Evolutionary conservation across 148 eudicot genomes (phyloP).

Genomic region (Beta vulgaris): DNA sequence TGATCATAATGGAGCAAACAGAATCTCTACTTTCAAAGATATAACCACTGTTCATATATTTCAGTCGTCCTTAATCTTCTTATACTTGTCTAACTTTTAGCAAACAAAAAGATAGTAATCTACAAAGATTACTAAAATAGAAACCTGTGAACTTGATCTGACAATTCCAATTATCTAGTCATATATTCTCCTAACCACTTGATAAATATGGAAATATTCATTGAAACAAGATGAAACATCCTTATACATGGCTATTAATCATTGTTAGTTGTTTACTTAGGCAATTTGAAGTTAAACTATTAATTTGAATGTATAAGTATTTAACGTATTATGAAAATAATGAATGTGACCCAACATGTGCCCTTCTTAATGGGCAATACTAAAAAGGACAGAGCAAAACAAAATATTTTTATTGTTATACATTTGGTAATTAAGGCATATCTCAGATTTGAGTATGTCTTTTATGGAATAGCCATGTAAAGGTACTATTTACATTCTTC

Average conservation of each 20-base stretch:
- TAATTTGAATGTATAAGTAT: not conserved
- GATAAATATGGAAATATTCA: not conserved
- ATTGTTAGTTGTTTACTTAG: too few relatives aligned
- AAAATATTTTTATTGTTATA: not conserved
- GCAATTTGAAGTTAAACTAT: too few relatives aligned
- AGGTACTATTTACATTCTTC: conserved; percentile 7
- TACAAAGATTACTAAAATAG: not conserved
- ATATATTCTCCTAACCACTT: not conserved
- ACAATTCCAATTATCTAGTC: not conserved
- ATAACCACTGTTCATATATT: not conserved
- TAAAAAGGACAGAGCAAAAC: conserved; percentile 11
- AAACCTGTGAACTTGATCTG: not conserved
- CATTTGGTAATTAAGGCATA: not conserved
- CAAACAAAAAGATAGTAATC: not conserved
- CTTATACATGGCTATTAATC: too few relatives aligned
- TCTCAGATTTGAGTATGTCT: conserved; percentile 14
- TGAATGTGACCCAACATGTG: conserved; percentile 21
- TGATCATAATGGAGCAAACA: not conserved
- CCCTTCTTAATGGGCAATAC: conserved; percentile 18
- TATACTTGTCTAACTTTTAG: conserved; percentile 1
- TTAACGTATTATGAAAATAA: not conserved
- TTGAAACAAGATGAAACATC: not conserved
- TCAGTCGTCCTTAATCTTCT: not conserved
- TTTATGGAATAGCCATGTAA: conserved; percentile 9
- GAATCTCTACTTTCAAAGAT: conserved; percentile 14